Conservation (phyloP, 352 stramenopile species). For the Phytophthora cactorum region DNA sequence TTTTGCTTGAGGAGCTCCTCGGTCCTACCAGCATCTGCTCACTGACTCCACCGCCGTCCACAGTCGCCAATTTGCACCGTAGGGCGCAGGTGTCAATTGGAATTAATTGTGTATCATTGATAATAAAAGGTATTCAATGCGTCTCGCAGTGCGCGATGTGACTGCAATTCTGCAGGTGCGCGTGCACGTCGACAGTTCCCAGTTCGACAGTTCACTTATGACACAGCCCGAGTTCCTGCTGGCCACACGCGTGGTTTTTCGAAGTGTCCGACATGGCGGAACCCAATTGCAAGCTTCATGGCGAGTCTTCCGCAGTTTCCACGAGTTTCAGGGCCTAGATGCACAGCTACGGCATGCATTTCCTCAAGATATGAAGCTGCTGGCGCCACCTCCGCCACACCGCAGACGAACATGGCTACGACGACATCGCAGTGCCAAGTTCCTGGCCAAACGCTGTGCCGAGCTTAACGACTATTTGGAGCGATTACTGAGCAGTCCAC, state of each 20-base stretch:
- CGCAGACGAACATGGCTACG: conserved; percentile 65
- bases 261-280: conserved; percentile 60
- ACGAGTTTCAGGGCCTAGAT: conserved; percentile 80
- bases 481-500: conserved; percentile 41
- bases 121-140: conserved; percentile 12
- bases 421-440: conserved; percentile 57
- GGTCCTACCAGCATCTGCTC: conserved; percentile 9
- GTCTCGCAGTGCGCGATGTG: conserved; percentile 61
- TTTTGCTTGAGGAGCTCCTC: too few relatives aligned
- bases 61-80: conserved; percentile 35
- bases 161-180: conserved; percentile 66
- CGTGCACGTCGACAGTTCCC: conserved; percentile 65
- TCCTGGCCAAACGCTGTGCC: conserved; percentile 59
- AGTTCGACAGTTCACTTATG: conserved; percentile 83
- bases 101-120: conserved; percentile 5
- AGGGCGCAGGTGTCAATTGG: not conserved
- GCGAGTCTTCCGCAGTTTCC: conserved; percentile 70
- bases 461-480: conserved; percentile 78
- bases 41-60: not conserved
- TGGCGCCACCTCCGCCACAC: conserved; percentile 57
- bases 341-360: conserved; percentile 69
- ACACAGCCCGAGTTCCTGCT: conserved; percentile 80
- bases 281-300: conserved; percentile 65
- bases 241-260: conserved; percentile 65
- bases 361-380: conserved; percentile 65